Conservation (phyloP, 768 basidiomycete genomes). For the Kwoniella sp. region DNA sequence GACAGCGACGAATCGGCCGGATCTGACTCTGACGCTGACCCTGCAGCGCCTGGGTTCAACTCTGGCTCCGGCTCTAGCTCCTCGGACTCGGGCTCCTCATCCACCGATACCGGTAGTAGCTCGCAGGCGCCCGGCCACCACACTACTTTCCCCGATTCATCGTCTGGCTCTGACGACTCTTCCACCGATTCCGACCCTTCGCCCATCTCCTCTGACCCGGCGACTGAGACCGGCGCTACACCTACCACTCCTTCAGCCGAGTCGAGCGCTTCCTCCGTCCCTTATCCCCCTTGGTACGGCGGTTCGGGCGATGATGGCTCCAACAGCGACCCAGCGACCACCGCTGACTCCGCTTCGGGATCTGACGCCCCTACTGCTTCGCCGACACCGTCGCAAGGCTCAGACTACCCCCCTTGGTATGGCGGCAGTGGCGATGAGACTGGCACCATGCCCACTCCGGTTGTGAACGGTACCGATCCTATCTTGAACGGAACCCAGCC, state of each 20-base stretch:
- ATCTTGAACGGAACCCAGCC: not conserved
- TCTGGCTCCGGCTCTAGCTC: conserved; percentile 2
- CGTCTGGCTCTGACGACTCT: conserved; percentile 11
- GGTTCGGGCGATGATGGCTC: conserved; percentile 4
- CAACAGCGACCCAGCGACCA: not conserved
- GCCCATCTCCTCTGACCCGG: not conserved
- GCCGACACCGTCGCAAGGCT: not conserved
- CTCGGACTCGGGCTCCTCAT: not conserved
- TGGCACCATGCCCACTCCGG: not conserved
- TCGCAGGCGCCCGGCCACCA: conserved; percentile 6
- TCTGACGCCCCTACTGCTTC: not conserved
- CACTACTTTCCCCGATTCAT: conserved; percentile 6
- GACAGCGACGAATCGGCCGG: conserved; percentile 1
- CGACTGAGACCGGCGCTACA: conserved; percentile 1
- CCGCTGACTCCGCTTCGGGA: not conserved
- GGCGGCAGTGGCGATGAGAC: conserved; percentile 8
- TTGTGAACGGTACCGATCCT: not conserved
- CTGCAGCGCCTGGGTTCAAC: not conserved
- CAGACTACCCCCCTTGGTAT: conserved; percentile 20
- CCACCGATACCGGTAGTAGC: not conserved
- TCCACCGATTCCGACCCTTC: conserved; percentile 4
- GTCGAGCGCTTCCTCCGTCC: not conserved
- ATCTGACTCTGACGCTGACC: conserved; percentile 4
- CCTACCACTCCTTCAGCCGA: conserved; percentile 6
- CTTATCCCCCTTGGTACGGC: conserved; percentile 7